Evolutionary conservation across 768 basidiomycete genomes (phyloP), one percentile per base, ranked within the genome.

Genomic region (Porphyrellus cyaneotinctus): DNA sequence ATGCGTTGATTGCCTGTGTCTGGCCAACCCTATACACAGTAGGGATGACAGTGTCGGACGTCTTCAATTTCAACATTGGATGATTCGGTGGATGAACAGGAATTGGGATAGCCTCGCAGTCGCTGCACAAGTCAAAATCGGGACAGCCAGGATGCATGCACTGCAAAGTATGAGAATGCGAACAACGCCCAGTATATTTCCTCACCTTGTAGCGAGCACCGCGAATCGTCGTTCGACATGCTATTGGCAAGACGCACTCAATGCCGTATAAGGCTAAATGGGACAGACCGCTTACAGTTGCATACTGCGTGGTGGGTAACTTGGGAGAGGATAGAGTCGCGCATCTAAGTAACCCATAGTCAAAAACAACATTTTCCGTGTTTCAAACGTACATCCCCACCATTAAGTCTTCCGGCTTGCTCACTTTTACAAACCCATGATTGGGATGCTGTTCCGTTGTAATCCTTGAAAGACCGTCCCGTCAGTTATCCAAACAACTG

Each of bases 31-130:
- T 64, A 51, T 65, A 68, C 23, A 79, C 73, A 5, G 69, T 66
- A 1, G 82, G 82, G 26, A 84, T 65, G 15, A 75, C 64, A 4
- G 79, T 75, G 17, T 78, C 77, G 1, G 74, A 56, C 0, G 73
- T 74, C 62, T 74, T 84, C 70, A 94, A 74, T 79, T 92, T 94
- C 62, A 92, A 64, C 64, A 95, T 54, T 1, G 85, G 81, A 62
- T 95, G 92, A 30, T 70, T 79, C 13, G 66, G 52, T 0, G 89
- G 88, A 65, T 95, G 91, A 13, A 88, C 74, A 6, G 83, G 70
- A 53, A 92, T 87, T 0, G 91, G 91, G 51, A 82, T 76, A 6
- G 89, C 84, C 70, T 93, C 91, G 69, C 92, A 95, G 47, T 68
- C 68, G 52, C 77, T 74, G 70, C 91, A 95, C 17, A 94, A 75